These are phyloP conservation scores for Lomentospora prolificans DNA, from an alignment of 2,329 filamentous ascomycete genomes.

Conservation along the genomic window DNA sequence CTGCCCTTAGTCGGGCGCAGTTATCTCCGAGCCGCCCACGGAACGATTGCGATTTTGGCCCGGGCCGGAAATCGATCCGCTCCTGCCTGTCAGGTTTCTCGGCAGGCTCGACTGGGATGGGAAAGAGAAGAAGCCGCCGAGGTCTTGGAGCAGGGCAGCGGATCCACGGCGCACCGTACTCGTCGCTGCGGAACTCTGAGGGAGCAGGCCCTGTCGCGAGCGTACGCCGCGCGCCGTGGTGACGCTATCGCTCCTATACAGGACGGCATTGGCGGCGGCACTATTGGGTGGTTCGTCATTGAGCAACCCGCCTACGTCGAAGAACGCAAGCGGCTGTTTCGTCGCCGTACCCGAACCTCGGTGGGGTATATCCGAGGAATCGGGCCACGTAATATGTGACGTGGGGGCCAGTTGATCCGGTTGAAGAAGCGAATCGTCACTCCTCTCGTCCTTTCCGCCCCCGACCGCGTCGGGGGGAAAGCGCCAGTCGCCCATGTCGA, in stretches of 20 bases:
- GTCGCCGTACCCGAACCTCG: neutral
- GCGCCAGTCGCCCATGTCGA: slow-evolving; percentile 35
- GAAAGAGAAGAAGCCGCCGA: slow-evolving; percentile 35
- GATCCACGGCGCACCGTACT: slow-evolving; percentile 43
- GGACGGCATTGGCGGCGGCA: slow-evolving; percentile 22
- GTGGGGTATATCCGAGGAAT: slow-evolving; percentile 33
- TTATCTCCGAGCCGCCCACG: neutral
- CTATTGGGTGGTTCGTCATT: slow-evolving; percentile 33
- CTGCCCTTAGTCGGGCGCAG: neutral
- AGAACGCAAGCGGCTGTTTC: slow-evolving; percentile 56
- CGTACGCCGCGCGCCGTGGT: slow-evolving; percentile 20
- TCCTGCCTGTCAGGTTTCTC: neutral
- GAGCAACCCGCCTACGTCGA: slow-evolving; percentile 73
- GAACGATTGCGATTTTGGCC: neutral
- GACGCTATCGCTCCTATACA: slow-evolving; percentile 18
- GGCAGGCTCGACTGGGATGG: neutral
- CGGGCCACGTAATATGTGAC: slow-evolving; percentile 24
- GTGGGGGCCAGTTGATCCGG: slow-evolving; percentile 20
- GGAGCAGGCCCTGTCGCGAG: slow-evolving; percentile 18
- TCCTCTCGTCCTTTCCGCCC: slow-evolving; percentile 27
- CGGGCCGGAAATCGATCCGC: neutral
- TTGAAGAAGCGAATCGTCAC: slow-evolving; percentile 34
- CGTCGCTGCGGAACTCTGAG: slow-evolving; percentile 31
- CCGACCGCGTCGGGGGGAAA: slow-evolving; percentile 29
- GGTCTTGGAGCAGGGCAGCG: slow-evolving; percentile 46